Percentiles rank a stretch among this genome's conserved stretches.
phyloP scores from a whole-genome alignment of 306 rosid genomes.

The Citrullus amarus region DNA sequence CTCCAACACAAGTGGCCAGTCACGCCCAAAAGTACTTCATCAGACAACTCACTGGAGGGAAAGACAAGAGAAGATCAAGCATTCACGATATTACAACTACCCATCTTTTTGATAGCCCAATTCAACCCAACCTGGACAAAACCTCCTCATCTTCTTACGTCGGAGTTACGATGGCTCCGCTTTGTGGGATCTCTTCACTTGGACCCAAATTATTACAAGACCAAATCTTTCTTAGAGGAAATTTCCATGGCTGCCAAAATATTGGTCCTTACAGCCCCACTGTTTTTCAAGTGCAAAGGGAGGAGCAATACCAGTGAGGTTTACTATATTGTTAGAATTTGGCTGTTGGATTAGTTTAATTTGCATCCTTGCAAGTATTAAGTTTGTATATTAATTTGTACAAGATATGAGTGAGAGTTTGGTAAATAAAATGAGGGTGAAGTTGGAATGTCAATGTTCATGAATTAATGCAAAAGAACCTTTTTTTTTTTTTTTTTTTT shows the following conservation, averaged over 20 bases:
- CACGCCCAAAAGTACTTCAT: conserved; percentile 10
- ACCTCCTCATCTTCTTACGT: background rate
- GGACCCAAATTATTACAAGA: background rate
- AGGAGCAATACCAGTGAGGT: background rate
- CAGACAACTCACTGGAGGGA: background rate
- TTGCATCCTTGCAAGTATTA: background rate
- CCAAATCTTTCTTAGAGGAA: background rate
- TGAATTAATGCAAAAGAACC: background rate
- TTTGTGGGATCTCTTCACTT: conserved; percentile 9
- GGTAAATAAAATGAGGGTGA: background rate
- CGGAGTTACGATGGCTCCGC: background rate
- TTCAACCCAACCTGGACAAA: background rate
- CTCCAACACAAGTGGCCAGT: conserved; percentile 10
- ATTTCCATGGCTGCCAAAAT: conserved; percentile 1
- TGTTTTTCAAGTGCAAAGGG: conserved; percentile 1
- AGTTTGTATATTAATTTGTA: background rate
- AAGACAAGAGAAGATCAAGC: conserved; percentile 11
- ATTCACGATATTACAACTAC: conserved; percentile 6
- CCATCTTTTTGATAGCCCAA: background rate
- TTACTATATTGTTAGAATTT: background rate
- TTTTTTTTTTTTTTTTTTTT: background rate
- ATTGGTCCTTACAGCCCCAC: background rate
- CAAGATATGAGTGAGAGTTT: background rate
- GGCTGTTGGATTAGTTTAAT: background rate
- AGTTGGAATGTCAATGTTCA: background rate